A percentile compares a stretch with the other conserved stretches of the same genome.
phyloP scores from a whole-genome alignment of 2,329 filamentous ascomycete genomes.

The Sphaerulina populicola region DNA sequence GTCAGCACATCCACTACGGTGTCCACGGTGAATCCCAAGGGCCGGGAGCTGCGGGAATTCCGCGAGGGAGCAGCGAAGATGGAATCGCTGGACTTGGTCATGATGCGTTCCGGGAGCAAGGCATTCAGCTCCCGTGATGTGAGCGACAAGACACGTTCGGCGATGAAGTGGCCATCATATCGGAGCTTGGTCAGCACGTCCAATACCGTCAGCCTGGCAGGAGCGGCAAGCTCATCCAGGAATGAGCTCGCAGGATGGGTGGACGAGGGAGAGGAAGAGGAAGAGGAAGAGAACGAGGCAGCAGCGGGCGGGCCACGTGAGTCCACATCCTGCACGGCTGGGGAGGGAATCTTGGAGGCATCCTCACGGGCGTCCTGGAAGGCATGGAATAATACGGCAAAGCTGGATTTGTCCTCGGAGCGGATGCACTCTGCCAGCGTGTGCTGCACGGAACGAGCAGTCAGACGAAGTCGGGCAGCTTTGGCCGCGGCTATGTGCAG shows the following conservation, averaged over 20 bases:
- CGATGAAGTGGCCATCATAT: slow-evolving; percentile 80
- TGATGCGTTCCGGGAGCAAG: slow-evolving; percentile 69
- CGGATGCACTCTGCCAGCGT: slow-evolving; percentile 72
- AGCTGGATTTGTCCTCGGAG: slow-evolving; percentile 68
- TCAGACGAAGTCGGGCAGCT: slow-evolving; percentile 64
- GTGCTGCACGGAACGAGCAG: slow-evolving; percentile 64
- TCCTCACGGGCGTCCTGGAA: slow-evolving; percentile 65
- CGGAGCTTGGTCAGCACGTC: slow-evolving; percentile 73
- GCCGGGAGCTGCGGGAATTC: slow-evolving; percentile 38
- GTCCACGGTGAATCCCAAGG: slow-evolving; percentile 26
- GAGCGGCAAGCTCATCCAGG: slow-evolving; percentile 62
- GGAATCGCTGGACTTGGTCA: slow-evolving; percentile 72
- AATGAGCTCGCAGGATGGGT: slow-evolving; percentile 35
- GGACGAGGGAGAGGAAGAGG: slow-evolving; percentile 38
- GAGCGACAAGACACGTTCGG: slow-evolving; percentile 68
- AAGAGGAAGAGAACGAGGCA: too few relatives aligned
- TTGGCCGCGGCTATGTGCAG: slow-evolving; percentile 67
- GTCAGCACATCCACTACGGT: slow-evolving; percentile 24
- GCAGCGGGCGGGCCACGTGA: slow-evolving; percentile 51
- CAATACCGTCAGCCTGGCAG: slow-evolving; percentile 66
- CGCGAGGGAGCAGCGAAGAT: slow-evolving; percentile 57
- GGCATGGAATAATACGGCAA: slow-evolving; percentile 66
- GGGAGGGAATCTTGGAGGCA: slow-evolving; percentile 56
- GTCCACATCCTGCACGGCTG: slow-evolving; percentile 44
- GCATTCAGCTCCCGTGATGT: slow-evolving; percentile 66